Base-by-base conservation (phyloP, 148 eudicot genomes). In the Rhododendron vialii region DNA sequence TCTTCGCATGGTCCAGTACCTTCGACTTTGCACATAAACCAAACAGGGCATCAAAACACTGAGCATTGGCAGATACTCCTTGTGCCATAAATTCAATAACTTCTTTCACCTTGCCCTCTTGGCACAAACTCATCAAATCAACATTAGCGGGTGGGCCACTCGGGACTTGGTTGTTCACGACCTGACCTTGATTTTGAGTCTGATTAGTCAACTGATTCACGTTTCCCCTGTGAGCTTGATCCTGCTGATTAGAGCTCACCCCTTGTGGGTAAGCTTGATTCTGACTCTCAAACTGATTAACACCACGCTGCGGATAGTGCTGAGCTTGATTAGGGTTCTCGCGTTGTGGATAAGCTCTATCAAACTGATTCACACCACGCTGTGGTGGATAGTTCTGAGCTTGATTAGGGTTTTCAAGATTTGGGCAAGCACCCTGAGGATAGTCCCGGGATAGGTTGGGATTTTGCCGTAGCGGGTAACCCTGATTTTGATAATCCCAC, bases 31-130 rank as follows among this genome's bases (percentile, higher is more conserved):
- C 93, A 88, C 96, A 95, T 57, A 91, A 87, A 17, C 88, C 93
- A 91, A 96, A 94, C 61, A 96, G 84, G 57, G 90, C 87, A 74
- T 84, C 84, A 67, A 96, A 96, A 67, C 94, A 91, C 47, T 90
- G 89, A 30, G 91, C 93, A 86, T 91, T 88, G 17, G 94, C 94
- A 57, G 83, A 84, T 43, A 78, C 93, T 15, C 96, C 98, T 74
- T 93, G 55, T 43, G 91, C 93, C 91, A 96, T 55, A 83, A 85
- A 77, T 85, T 93, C 96, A 80, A 94, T 89, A 48, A 87, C 91
- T 48, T 96, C 98, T 91, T 93, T 94, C 43, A 95, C 90, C 85
- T 94, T 94, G 5, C 97, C 96, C 85, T 93, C 93, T 82, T 83
- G 79, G 81, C 95, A 94, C 92, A 94, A 86, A 83, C 87, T 86